phyloP scores from a whole-genome alignment of 1,284 basidiomycete genomes.

The Ustilago hordei region DNA sequence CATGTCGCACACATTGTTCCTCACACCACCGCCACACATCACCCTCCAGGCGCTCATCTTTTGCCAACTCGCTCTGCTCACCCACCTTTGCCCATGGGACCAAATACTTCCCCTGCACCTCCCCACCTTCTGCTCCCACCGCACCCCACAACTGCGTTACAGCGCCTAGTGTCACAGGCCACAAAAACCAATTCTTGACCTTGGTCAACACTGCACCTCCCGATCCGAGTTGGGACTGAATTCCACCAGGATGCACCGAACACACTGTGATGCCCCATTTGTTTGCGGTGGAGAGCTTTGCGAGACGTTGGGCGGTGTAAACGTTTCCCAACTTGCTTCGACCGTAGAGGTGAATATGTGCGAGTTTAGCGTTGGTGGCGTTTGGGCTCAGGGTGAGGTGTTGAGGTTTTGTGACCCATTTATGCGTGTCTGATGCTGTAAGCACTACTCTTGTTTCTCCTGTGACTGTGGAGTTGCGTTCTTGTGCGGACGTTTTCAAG shows the following conservation, averaged over 20 bases:
- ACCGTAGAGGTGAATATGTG: constrained; percentile 48
- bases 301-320: constrained; percentile 34
- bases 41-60: constrained; percentile 8
- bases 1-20: constrained; percentile 33
- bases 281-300: constrained; percentile 18
- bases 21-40: constrained; percentile 54
- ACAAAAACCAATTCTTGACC: constrained; percentile 37
- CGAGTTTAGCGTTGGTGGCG: constrained; percentile 7
- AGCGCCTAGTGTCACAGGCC: constrained; percentile 37
- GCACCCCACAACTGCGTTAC: constrained; percentile 55
- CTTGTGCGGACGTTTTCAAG: constrained; percentile 12
- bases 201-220: constrained; percentile 14
- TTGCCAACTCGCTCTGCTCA: constrained; percentile 26
- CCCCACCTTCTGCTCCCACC: constrained; percentile 11
- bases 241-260: constrained; percentile 51
- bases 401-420: constrained; percentile 19
- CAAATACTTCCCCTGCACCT: constrained; percentile 45
- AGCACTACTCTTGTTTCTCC: constrained; percentile 43
- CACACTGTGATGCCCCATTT: constrained; percentile 38
- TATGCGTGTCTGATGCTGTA: constrained; percentile 48
- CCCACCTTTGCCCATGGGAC: constrained; percentile 55
- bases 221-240: constrained; percentile 30
- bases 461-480: constrained; percentile 1
- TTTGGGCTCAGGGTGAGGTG: constrained; percentile 23
- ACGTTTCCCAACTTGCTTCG: constrained; percentile 50